Base-by-base conservation (phyloP, 2,329 filamentous ascomycete species). In the Fusarium devonianum region DNA sequence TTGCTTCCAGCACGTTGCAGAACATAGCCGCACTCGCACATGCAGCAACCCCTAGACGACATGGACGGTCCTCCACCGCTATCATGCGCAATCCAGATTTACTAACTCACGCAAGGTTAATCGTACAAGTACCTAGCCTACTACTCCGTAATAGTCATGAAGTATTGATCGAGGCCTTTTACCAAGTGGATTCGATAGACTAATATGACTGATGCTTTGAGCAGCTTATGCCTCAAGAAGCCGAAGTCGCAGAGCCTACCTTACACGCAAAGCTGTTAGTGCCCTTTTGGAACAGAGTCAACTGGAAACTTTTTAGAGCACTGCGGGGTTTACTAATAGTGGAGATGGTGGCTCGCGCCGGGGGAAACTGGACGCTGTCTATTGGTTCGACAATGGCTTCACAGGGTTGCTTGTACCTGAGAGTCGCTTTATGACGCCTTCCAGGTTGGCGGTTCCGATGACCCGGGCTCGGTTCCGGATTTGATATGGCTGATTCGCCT, bases 251-350 rank as follows among this genome's bases (percentile, higher is more conserved):
- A 38, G 13, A 16, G 14, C 13, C 19, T 37, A 22, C 39, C 38
- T 56, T 25, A 26, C 48, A 56, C 28, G 19, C 33, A 12, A 12
- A 26, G 46, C 16, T 43, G n/a, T n/a, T n/a, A n/a, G n/a, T n/a
- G n/a, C n/a, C n/a, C n/a, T n/a, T n/a, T n/a, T n/a, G n/a, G n/a
- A n/a, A n/a, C n/a, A n/a, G n/a, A n/a, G n/a, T n/a, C n/a, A n/a
- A n/a, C n/a, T n/a, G n/a, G n/a, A n/a, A n/a, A n/a, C n/a, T n/a
- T n/a, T n/a, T n/a, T n/a, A n/a, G n/a, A n/a, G 55, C 50, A 60
- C 58, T 65, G 62, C 62, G 62, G 62, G 62, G 62, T 62, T 60
- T 45, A 19, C 30, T 12, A 30, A 45, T 56, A 30, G 49, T 59
- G 56, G 49, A 44, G 39, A 37, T 47, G 28, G 54, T 45, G 25